Percentiles rank a stretch among this genome's conserved stretches.
Evolutionary conservation across 805 yeast species (phyloP).

Genomic region (Pichia sporocuriosa): DNA sequence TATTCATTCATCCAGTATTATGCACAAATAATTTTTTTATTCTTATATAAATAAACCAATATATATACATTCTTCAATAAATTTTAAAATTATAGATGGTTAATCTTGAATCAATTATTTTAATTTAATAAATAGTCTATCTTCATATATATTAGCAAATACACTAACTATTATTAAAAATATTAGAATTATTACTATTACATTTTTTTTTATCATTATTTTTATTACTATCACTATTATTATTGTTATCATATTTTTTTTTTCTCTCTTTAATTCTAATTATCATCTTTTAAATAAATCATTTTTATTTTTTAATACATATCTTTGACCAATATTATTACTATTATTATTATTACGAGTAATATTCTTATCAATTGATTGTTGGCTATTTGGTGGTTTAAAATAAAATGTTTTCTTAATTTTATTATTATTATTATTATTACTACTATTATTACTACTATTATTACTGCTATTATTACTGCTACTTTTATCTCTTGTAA

Average conservation of each 20-base stretch:
- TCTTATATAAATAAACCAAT: background rate
- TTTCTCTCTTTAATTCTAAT: too few relatives aligned
- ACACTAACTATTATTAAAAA: too few relatives aligned
- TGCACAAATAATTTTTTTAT: background rate
- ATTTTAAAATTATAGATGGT: too few relatives aligned
- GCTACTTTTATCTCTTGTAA: background rate
- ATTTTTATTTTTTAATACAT: background rate
- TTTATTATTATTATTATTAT: background rate
- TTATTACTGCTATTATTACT: background rate
- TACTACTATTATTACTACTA: background rate
- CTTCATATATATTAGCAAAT: too few relatives aligned
- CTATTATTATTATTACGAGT: background rate
- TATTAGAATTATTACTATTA: too few relatives aligned
- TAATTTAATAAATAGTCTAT: too few relatives aligned
- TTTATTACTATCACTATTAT: background rate
- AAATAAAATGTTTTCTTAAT: background rate
- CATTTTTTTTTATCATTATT: background rate
- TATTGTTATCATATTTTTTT: background rate
- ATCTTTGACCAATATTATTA: background rate
- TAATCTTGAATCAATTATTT: too few relatives aligned
- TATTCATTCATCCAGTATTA: background rate
- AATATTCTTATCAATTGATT: too few relatives aligned
- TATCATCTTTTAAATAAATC: background rate
- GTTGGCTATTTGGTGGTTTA: too few relatives aligned
- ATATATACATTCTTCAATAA: too few relatives aligned